These are phyloP conservation scores for Raphanus raphanistrum DNA, from an alignment of 345 rosid genomes.

Conservation along the genomic window DNA sequence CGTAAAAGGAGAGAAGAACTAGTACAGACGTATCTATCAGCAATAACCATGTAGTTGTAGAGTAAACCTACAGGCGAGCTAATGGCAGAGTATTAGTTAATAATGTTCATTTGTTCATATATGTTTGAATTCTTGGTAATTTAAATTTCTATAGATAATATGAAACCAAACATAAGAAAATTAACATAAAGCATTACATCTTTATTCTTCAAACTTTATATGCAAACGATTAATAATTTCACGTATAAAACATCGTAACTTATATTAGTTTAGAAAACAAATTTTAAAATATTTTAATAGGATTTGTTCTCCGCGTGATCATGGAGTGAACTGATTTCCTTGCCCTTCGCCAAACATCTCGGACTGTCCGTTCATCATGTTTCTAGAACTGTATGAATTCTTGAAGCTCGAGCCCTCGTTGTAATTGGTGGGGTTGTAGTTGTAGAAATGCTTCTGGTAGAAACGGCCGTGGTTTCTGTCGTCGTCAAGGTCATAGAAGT, in stretches of 20 bases:
- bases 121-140: not conserved
- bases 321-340: conserved; percentile 31
- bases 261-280: not conserved
- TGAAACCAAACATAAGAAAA: not conserved
- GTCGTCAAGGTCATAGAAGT: conserved; percentile 37
- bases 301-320: not conserved
- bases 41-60: not conserved
- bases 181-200: not conserved
- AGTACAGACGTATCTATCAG: not conserved
- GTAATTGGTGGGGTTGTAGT: conserved; percentile 22
- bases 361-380: conserved; percentile 12
- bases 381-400: conserved; percentile 8
- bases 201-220: conserved; percentile 2
- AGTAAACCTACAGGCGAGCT: not conserved
- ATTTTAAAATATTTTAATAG: conserved; percentile 7
- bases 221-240: not conserved
- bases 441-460: conserved; percentile 30
- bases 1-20: not conserved
- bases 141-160: not conserved
- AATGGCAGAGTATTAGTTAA: not conserved
- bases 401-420: conserved; percentile 11
- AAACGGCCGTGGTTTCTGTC: conserved; percentile 36
- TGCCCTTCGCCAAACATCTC: conserved; percentile 24
- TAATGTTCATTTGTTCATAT: not conserved
- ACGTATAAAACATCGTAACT: conserved; percentile 7